These are phyloP conservation scores for Arctium lappa DNA, from an alignment of 129 eudicot species.

Conservation along the genomic window DNA sequence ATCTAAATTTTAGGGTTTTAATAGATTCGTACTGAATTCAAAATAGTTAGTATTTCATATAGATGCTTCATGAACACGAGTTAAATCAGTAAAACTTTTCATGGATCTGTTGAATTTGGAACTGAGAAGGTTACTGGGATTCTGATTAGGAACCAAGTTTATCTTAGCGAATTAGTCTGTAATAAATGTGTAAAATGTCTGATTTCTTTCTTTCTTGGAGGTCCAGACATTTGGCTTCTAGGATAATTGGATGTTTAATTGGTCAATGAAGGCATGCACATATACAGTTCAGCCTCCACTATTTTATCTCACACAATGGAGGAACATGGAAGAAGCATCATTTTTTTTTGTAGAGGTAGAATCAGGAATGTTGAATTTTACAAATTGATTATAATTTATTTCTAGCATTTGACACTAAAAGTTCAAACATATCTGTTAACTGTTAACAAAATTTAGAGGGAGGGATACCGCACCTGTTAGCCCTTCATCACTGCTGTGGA, in stretches of 20 bases:
- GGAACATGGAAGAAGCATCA: background rate
- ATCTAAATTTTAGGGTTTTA: slow-evolving; percentile 14
- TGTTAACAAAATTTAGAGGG: background rate
- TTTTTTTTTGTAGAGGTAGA: background rate
- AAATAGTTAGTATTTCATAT: background rate
- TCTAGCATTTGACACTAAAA: background rate
- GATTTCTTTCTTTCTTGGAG: background rate
- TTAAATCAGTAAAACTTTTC: background rate
- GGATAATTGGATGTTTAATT: background rate
- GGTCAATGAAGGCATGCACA: background rate
- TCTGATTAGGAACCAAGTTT: background rate
- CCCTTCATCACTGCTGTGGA: background rate
- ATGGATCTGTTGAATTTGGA: slow-evolving; percentile 1
- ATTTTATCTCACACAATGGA: background rate
- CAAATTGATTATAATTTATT: background rate
- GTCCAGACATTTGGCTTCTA: background rate
- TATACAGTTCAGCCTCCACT: background rate
- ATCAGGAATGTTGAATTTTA: background rate
- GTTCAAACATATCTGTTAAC: background rate
- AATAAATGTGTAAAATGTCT: background rate
- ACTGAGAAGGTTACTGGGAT: background rate
- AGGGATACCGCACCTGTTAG: background rate
- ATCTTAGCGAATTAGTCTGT: background rate
- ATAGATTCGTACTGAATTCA: background rate
- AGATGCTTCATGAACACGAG: background rate